phyloP scores from a whole-genome alignment of 371 early-diverging fungal species.

The Apophysomyces sp. region DNA sequence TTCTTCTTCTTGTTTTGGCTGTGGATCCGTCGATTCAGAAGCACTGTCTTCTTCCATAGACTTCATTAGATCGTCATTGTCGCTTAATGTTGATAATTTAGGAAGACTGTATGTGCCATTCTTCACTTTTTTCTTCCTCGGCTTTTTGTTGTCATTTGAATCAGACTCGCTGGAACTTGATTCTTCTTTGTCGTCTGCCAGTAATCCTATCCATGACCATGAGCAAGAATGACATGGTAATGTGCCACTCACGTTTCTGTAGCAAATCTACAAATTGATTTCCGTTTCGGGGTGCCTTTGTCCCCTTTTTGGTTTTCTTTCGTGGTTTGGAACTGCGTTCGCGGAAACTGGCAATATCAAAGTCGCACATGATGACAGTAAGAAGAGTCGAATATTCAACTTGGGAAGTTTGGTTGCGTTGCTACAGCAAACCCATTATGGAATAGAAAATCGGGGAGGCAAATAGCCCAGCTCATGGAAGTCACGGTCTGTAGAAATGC shows the following conservation, averaged over 20 bases:
- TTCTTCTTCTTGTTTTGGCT: neutral
- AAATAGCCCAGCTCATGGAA: too few relatives aligned
- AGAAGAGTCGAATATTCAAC: too few relatives aligned
- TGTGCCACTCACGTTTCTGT: slow-evolving; percentile 20
- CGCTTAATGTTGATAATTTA: neutral
- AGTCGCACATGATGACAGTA: slow-evolving; percentile 38
- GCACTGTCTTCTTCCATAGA: neutral
- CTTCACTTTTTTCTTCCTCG: slow-evolving; percentile 9
- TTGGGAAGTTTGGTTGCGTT: too few relatives aligned
- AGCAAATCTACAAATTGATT: slow-evolving; percentile 16
- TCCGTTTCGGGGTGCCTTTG: neutral
- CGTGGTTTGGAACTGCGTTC: neutral
- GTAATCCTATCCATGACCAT: neutral
- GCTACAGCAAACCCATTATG: too few relatives aligned
- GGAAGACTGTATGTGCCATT: neutral
- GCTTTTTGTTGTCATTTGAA: neutral
- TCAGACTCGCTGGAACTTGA: slow-evolving; percentile 1
- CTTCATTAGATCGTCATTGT: neutral
- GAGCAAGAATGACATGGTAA: neutral
- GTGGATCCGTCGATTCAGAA: neutral
- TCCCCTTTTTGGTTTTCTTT: slow-evolving; percentile 1
- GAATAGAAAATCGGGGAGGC: too few relatives aligned
- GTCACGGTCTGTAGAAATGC: too few relatives aligned
- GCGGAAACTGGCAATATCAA: slow-evolving; percentile 28
- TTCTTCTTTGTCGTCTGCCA: neutral